Evolutionary conservation across 78 protist species (phyloP).

Genomic region (Creolimax fragrantissima): DNA sequence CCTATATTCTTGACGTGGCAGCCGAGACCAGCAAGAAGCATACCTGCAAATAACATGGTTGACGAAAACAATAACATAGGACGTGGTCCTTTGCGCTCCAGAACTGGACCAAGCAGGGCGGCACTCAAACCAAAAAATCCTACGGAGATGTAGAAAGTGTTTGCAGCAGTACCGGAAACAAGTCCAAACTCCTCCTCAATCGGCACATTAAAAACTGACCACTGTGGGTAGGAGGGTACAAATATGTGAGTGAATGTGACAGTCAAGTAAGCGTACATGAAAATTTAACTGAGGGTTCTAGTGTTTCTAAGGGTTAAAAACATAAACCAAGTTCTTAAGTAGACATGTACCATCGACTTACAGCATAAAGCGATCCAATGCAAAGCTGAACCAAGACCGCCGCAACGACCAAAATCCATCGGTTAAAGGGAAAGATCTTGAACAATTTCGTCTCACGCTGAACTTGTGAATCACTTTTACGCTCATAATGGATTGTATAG

Average conservation of each 20-base stretch:
- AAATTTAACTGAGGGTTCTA: no score
- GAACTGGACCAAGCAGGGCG: slow-evolving; percentile 9
- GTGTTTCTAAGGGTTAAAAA: no score
- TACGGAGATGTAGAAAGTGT: neutral
- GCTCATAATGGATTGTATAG: no score
- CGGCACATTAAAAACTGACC: neutral
- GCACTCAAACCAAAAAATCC: slow-evolving; percentile 23
- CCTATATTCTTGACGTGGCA: slow-evolving; percentile 10
- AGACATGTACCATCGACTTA: no score
- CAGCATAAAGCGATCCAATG: neutral
- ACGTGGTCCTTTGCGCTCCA: slow-evolving; percentile 30
- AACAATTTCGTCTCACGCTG: neutral
- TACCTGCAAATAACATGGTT: neutral
- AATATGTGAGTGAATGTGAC: no score
- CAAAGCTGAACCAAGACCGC: neutral
- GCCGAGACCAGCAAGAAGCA: slow-evolving; percentile 40
- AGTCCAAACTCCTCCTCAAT: neutral
- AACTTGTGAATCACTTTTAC: neutral
- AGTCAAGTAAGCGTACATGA: no score
- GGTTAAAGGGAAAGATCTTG: neutral
- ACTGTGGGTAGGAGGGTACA: neutral
- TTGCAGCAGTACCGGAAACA: neutral
- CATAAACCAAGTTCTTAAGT: no score
- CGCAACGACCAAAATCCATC: neutral
- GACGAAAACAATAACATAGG: neutral